A percentile compares a stretch with the other conserved stretches of the same genome.
Evolutionary conservation across 306 rosid species (phyloP).

Genomic region (Medicago ruthenica): DNA sequence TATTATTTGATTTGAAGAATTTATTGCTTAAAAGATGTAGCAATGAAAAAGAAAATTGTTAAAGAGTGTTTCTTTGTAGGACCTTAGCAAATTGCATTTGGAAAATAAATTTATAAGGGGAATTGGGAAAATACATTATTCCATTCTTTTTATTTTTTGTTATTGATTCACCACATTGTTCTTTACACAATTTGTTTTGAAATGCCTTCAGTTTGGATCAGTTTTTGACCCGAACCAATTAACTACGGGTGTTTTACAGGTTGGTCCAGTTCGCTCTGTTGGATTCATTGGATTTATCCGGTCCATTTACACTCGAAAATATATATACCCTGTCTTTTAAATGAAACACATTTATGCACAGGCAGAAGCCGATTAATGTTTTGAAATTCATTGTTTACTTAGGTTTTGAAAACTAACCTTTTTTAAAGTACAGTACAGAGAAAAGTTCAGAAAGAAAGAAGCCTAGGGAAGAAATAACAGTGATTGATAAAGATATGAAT

Average conservation of each 20-base stretch:
- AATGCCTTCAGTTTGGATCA: not conserved
- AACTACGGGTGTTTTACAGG: not conserved
- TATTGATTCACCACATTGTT: conserved; percentile 26
- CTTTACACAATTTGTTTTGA: not conserved
- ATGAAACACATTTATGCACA: not conserved
- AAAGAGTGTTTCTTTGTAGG: not conserved
- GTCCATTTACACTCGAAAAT: too few species aligned
- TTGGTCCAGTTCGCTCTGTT: not conserved
- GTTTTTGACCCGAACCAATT: not conserved
- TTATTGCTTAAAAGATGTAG: conserved; percentile 31
- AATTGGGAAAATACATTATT: not conserved
- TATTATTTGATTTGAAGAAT: conserved; percentile 25
- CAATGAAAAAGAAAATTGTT: not conserved
- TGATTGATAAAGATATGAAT: too few species aligned
- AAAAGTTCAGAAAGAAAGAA: too few species aligned
- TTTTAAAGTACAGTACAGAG: too few species aligned
- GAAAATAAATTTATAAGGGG: conserved; percentile 10
- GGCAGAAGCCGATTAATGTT: not conserved
- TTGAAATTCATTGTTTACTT: not conserved
- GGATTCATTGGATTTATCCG: too few species aligned
- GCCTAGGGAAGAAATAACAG: too few species aligned
- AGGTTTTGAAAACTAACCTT: not conserved
- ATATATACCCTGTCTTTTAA: too few species aligned
- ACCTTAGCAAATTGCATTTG: conserved; percentile 22
- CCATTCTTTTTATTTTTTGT: not conserved